A percentile compares a stretch with the other conserved stretches of the same genome.
Conservation (phyloP, 441 rosid species). For the Populus hybrid region DNA sequence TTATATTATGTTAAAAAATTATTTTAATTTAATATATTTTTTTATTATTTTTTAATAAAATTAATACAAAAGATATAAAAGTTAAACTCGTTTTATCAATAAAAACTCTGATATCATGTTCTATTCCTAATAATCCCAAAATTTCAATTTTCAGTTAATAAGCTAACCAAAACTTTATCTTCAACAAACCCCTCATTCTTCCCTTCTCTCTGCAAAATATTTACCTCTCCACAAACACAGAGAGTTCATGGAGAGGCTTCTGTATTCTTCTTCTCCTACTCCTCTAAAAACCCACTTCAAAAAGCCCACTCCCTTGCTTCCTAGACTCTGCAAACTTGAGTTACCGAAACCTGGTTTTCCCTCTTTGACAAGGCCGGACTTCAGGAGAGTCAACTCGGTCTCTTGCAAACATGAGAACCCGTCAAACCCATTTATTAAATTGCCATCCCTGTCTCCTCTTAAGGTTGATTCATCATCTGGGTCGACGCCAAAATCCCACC, state of each 20-base stretch:
- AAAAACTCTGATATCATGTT: too few relatives aligned
- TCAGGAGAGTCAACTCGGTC: constrained; percentile 41
- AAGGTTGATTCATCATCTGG: constrained; percentile 27
- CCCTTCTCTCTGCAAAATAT: constrained; percentile 6
- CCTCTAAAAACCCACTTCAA: constrained; percentile 32
- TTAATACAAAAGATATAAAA: too few relatives aligned
- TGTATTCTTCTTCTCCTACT: constrained; percentile 57
- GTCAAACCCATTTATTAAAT: constrained; percentile 22
- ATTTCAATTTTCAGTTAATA: constrained; percentile 14
- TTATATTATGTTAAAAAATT: too few relatives aligned
- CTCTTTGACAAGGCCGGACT: constrained; percentile 26
- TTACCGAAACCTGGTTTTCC: constrained; percentile 28
- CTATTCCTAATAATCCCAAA: not conserved
- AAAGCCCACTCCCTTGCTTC: constrained; percentile 32
- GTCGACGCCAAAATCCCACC: constrained; percentile 30
- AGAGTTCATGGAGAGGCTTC: constrained; percentile 92
- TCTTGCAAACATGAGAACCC: constrained; percentile 38
- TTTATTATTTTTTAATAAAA: too few relatives aligned
- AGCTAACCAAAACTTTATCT: constrained; percentile 25
- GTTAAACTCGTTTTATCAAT: too few relatives aligned
- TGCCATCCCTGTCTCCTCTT: constrained; percentile 23
- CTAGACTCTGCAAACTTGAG: constrained; percentile 39
- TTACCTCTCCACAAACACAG: not conserved
- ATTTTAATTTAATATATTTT: too few relatives aligned
- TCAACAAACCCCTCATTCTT: not conserved